These are phyloP conservation scores for Rhizophora apiculata DNA, from an alignment of 345 rosid genomes.

Conservation along the genomic window DNA sequence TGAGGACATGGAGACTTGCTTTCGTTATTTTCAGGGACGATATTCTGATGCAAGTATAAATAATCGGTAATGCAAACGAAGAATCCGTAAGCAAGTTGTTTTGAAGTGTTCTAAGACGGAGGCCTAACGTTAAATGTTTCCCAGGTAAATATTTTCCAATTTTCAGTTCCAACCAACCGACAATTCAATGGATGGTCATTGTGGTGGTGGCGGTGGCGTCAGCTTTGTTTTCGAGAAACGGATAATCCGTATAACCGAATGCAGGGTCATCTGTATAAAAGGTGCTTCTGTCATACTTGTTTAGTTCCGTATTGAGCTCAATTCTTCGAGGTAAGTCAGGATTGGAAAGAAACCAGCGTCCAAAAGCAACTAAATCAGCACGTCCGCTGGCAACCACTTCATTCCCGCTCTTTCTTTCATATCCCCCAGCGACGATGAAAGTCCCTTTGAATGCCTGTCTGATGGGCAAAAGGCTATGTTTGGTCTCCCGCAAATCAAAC, in stretches of 20 bases:
- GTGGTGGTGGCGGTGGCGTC: too few relatives aligned
- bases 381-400: slow-evolving; percentile 24
- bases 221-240: slow-evolving; percentile 39
- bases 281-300: slow-evolving; percentile 44
- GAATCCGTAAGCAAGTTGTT: too few relatives aligned
- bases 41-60: too few relatives aligned
- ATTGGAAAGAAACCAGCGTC: slow-evolving; percentile 54
- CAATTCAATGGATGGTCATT: too few relatives aligned
- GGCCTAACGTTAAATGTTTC: too few relatives aligned
- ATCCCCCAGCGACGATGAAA: slow-evolving; percentile 37
- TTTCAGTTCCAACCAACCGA: too few relatives aligned
- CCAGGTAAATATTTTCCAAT: too few relatives aligned
- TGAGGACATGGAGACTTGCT: too few relatives aligned
- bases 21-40: too few relatives aligned
- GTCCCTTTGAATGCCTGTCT: slow-evolving; percentile 34
- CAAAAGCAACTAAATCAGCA: slow-evolving; percentile 39
- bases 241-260: slow-evolving; percentile 60
- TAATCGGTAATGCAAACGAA: too few relatives aligned
- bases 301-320: slow-evolving; percentile 44
- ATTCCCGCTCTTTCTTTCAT: slow-evolving; percentile 28
- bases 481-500: slow-evolving; percentile 17
- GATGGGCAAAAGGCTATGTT: slow-evolving; percentile 26
- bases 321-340: slow-evolving; percentile 63
- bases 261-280: slow-evolving; percentile 47
- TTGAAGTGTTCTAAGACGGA: too few relatives aligned